Conservation (phyloP, 371 early-diverging fungal species). For the Fennellomyces sp. region DNA sequence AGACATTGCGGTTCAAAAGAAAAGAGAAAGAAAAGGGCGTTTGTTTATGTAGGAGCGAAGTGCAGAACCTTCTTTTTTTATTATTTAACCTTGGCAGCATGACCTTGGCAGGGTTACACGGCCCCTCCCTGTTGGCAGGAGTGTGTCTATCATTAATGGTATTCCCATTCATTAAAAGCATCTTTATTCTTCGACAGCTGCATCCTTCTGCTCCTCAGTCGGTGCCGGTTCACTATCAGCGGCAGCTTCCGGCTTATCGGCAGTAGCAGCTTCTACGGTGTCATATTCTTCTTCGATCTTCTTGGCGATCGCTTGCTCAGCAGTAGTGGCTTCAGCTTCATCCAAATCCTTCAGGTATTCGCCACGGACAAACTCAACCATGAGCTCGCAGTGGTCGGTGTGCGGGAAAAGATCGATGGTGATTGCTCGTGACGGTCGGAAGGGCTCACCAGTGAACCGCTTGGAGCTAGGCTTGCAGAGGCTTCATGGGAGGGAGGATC, state of each 20-base stretch:
- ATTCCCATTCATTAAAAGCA: not conserved
- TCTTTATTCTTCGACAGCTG: not conserved
- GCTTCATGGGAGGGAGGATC: slow-evolving; percentile 23
- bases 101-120: not conserved
- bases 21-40: slow-evolving; percentile 2
- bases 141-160: no score
- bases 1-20: slow-evolving; percentile 12
- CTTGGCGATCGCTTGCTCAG: not conserved
- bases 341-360: not conserved
- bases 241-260: not conserved
- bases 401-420: slow-evolving; percentile 86
- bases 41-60: not conserved
- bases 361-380: slow-evolving; percentile 61
- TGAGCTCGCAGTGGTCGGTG: slow-evolving; percentile 72
- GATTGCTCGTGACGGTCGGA: slow-evolving; percentile 60
- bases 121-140: no score
- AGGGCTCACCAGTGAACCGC: slow-evolving; percentile 58
- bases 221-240: not conserved
- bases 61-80: not conserved
- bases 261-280: not conserved
- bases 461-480: slow-evolving; percentile 66
- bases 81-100: not conserved
- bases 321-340: not conserved
- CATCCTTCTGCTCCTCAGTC: not conserved
- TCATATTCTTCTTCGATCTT: not conserved